Conservation (phyloP, 1,284 basidiomycete genomes). For the Wolfiporia cocos region DNA sequence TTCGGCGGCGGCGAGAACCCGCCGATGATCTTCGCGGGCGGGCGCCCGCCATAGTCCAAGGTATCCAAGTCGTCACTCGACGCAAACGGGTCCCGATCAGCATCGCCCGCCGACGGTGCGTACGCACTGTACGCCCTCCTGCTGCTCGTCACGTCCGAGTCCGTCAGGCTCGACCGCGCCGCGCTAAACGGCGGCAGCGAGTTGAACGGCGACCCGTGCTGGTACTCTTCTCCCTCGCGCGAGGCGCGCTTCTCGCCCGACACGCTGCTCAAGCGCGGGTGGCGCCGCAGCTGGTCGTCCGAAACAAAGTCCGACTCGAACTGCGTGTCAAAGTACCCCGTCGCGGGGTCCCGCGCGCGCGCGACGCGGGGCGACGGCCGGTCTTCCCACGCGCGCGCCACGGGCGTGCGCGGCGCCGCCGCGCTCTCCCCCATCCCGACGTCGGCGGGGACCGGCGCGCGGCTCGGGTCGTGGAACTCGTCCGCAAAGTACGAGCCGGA, state of each 20-base stretch:
- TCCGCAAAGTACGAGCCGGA: conserved; percentile 48
- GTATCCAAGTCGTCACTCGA: conserved; percentile 21
- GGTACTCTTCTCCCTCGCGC: conserved; percentile 8
- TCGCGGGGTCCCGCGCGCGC: conserved; percentile 19
- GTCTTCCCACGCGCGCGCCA: conserved; percentile 12
- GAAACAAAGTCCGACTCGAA: conserved; percentile 29
- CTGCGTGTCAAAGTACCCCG: conserved; percentile 34
- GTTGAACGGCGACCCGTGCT: conserved; percentile 19
- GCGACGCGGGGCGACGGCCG: conserved; percentile 12
- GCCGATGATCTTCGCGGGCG: conserved; percentile 9
- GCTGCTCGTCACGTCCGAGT: conserved; percentile 24
- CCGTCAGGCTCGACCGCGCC: conserved; percentile 15
- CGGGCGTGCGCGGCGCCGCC: conserved; percentile 5
- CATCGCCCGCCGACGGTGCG: conserved; percentile 14
- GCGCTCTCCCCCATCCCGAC: neutral
- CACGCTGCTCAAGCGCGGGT: conserved; percentile 15
- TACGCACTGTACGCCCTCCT: conserved; percentile 34
- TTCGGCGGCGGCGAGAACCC: conserved; percentile 16
- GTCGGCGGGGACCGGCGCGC: conserved; percentile 10
- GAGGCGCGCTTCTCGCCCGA: neutral
- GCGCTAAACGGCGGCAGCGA: conserved; percentile 18
- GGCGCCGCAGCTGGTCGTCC: conserved; percentile 21
- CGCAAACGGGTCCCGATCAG: conserved; percentile 23
- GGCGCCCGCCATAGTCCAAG: conserved; percentile 12
- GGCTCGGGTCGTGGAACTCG: conserved; percentile 28